These are phyloP conservation scores for Benincasa hispida DNA, from an alignment of 306 rosid genomes.

Conservation along the genomic window DNA sequence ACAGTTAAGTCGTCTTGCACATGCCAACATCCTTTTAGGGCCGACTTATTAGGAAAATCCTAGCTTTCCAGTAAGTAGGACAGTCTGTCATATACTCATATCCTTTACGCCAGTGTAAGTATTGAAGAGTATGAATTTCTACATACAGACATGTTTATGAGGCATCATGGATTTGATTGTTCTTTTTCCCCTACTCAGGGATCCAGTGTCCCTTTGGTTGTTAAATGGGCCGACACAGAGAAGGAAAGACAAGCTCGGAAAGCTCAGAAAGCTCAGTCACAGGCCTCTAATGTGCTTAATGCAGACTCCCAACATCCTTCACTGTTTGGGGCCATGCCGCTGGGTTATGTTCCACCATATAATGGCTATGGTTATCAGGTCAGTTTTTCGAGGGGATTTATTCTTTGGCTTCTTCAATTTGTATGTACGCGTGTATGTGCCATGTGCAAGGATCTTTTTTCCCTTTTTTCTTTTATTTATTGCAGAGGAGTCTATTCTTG, in stretches of 20 bases:
- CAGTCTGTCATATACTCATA: not conserved
- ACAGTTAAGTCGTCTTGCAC: not conserved
- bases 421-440: not conserved
- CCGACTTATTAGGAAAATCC: not conserved
- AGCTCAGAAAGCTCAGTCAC: slow-evolving; percentile 91
- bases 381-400: slow-evolving; percentile 3
- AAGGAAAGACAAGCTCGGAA: slow-evolving; percentile 98
- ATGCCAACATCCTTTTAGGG: not conserved
- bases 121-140: not conserved
- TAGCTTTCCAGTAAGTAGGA: not conserved
- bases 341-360: slow-evolving; percentile 78
- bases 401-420: not conserved
- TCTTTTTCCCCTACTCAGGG: slow-evolving; percentile 39
- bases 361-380: slow-evolving; percentile 98
- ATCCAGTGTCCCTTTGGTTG: slow-evolving; percentile 95
- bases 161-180: slow-evolving; percentile 13
- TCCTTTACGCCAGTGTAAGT: not conserved
- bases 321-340: slow-evolving; percentile 83
- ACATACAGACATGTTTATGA: not conserved
- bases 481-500: not conserved
- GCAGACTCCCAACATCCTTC: slow-evolving; percentile 77
- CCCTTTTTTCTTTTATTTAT: not conserved
- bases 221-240: slow-evolving; percentile 99
- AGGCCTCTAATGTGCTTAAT: slow-evolving; percentile 47
- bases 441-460: not conserved